Evolutionary conservation across 1,139 yeast species (phyloP), one percentile per base, ranked within the genome.

Genomic region (Spencermartinsiella ligniputridi): DNA sequence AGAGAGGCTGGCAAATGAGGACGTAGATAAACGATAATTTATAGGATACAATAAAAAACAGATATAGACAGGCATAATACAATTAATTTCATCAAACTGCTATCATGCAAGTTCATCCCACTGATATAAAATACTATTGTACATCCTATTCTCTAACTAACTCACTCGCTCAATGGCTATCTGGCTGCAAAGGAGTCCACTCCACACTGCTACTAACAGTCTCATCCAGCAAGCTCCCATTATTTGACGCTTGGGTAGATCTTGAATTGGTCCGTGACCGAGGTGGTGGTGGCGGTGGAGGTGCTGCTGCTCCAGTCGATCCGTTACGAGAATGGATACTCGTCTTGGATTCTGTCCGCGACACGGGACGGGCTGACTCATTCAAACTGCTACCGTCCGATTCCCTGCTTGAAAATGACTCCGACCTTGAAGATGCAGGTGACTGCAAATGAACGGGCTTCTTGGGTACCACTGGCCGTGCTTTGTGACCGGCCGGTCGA

Each of bases 121-220:
- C n/a, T n/a, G n/a, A n/a, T n/a, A n/a, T n/a, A n/a, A n/a, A n/a
- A n/a, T n/a, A n/a, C n/a, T n/a, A n/a, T n/a, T n/a, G n/a, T n/a
- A n/a, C n/a, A n/a, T n/a, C n/a, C n/a, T n/a, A n/a, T n/a, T n/a
- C n/a, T n/a, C n/a, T n/a, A n/a, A n/a, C n/a, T n/a, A n/a, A 11
- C 25, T 22, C 6, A 6, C 11, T 6, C 25, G 25, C 9, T 22
- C 11, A 11, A 22, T 6, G 25, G 11, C 25, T 22, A 18, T 36
- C 48, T 13, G 57, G 57, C 46, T 50, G 51, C 17, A 53, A 46
- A 2, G 57, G 55, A 8, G 49, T 46, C 57, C 57, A 53, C 9
- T 49, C 24, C n/a, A 37, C 35, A 12, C 39, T 44, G 15, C 36
- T 35, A 11, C 35, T 16, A 18, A 46, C 38, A 15, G 39, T 19